Conservation (phyloP, 1,139 yeast species). For the Taphrina wiesneri region DNA sequence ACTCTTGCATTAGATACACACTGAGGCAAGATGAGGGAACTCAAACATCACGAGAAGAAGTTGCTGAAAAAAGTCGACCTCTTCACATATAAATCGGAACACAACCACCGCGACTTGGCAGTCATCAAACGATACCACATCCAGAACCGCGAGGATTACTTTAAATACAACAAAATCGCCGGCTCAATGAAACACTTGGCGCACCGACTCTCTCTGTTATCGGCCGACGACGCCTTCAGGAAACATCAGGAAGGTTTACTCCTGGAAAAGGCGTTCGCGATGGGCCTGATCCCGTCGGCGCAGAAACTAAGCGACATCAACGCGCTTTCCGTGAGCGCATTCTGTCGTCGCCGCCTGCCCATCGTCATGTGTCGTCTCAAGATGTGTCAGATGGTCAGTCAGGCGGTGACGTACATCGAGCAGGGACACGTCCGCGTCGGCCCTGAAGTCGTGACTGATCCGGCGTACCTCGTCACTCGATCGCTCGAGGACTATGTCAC, state of each 20-base stretch:
- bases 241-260: constrained; percentile 82
- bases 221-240: constrained; percentile 82
- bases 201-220: constrained; percentile 75
- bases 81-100: constrained; percentile 88
- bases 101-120: constrained; percentile 90
- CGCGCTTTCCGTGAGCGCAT: constrained; percentile 84
- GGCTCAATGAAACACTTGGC: constrained; percentile 89
- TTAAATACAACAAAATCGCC: constrained; percentile 57
- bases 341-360: constrained; percentile 88
- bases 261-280: constrained; percentile 77
- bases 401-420: constrained; percentile 88
- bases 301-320: constrained; percentile 90
- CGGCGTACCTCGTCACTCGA: constrained; percentile 85
- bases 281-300: constrained; percentile 83
- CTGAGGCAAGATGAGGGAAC: constrained; percentile 54
- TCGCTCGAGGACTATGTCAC: constrained; percentile 95
- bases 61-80: constrained; percentile 93
- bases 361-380: constrained; percentile 92
- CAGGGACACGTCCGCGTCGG: constrained; percentile 99
- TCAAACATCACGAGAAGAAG: constrained; percentile 94
- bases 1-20: too few species aligned
- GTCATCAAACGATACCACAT: constrained; percentile 93
- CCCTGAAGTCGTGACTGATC: constrained; percentile 91
- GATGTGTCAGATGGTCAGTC: constrained; percentile 87
- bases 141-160: constrained; percentile 93